Base-by-base conservation (phyloP, 352 stramenopile species). In the Pythium rhizo-oryzae region DNA sequence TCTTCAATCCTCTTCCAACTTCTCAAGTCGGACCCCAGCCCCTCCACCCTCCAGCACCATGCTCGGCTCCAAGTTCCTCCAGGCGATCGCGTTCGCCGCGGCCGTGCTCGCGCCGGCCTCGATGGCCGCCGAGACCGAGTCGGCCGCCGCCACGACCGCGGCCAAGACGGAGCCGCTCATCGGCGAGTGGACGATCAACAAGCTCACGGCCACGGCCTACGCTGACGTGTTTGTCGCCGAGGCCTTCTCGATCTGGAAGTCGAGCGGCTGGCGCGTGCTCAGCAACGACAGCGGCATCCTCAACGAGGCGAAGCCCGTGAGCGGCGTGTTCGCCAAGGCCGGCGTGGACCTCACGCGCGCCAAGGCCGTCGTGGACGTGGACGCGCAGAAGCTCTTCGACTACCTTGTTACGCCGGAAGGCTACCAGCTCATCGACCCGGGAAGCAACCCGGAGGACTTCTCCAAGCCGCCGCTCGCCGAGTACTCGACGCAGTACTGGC, bases 401-500 rank as follows among this genome's bases (percentile, higher is more conserved):
- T 75, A 66, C 53, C 73, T 79, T 21, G 69, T 79, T 53, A 77
- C 73, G 19, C 73, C 69, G 2, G 9, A 64, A 25, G 73, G 73
- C 37, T 77, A 72, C 70, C 47, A 72, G 44, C 57, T 79, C 65
- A 79, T 79, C 37, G 73, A 79, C 59, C 73, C 73, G 50, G 21
- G 35, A 15, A 79, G 73, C 62, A 75, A 72, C 62, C 59, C 65
- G 7, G 69, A 74, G 0, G 73, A 79, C 57, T 79, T 77, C 24
- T 69, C 46, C 60, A 77, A 75, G 53, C 69, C 73, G 16, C 65
- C 69, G 5, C 73, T 79, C 16, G 60, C 70, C 39, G 8, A 50
- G 33, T 79, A 65, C 62, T 46, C 67, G 46, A 77, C 69, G 41
- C 24, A 49, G 8, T 41, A 59, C 12, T 79, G 72, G 73, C 69